These are phyloP conservation scores for Hygrophoropsis aurantiaca DNA, from an alignment of 768 basidiomycete genomes.

Conservation along the genomic window DNA sequence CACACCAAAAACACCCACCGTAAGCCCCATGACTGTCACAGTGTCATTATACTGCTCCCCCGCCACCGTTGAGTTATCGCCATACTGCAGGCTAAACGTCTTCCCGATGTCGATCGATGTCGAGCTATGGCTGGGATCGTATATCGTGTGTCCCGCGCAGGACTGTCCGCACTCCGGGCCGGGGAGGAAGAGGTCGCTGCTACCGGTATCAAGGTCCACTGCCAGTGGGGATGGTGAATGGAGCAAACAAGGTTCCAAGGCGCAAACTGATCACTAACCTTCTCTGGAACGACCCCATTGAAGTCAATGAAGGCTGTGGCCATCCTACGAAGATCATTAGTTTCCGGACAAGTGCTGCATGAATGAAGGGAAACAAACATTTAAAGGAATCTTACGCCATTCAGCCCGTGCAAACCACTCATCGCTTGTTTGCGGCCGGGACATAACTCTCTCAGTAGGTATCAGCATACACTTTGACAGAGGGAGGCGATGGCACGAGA, in stretches of 20 bases:
- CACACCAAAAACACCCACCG: constrained; percentile 6
- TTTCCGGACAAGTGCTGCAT: not conserved
- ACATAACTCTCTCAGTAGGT: constrained; percentile 56
- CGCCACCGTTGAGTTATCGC: constrained; percentile 36
- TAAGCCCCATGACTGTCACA: constrained; percentile 32
- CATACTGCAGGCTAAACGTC: constrained; percentile 35
- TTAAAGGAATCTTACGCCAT: constrained; percentile 91
- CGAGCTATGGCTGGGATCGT: constrained; percentile 18
- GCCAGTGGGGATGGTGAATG: too few relatives aligned
- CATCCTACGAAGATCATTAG: constrained; percentile 55
- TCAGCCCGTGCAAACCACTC: constrained; percentile 95
- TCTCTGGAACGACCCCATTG: constrained; percentile 97
- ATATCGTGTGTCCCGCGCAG: constrained; percentile 26
- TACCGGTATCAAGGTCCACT: constrained; percentile 30
- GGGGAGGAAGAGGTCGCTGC: constrained; percentile 15
- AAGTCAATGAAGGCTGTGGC: constrained; percentile 94
- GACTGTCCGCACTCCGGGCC: constrained; percentile 11
- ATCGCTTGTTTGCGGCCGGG: constrained; percentile 67
- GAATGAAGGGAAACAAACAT: constrained; percentile 52
- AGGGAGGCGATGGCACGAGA: constrained; percentile 89
- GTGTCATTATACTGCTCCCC: constrained; percentile 35
- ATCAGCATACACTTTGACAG: constrained; percentile 65
- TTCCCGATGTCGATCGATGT: constrained; percentile 6
- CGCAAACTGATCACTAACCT: constrained; percentile 61
- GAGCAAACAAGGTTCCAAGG: too few relatives aligned